Conservation (phyloP, 2,329 filamentous ascomycete genomes). For the Rasamsonia emersonii region DNA sequence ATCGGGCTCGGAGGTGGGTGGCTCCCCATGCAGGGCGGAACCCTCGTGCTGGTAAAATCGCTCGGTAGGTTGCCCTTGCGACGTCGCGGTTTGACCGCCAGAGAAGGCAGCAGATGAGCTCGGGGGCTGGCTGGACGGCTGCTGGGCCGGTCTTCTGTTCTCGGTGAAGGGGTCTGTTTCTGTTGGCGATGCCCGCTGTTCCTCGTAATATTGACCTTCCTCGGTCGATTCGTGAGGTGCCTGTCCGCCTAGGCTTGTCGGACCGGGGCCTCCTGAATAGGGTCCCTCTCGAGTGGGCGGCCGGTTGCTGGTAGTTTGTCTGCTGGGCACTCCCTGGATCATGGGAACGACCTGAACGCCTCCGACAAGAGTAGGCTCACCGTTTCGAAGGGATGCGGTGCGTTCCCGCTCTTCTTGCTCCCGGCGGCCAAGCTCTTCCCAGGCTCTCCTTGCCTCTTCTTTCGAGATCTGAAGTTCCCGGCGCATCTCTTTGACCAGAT, state of each 20-base stretch:
- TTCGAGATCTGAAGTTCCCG: constrained; percentile 92
- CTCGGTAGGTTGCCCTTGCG: constrained; percentile 17
- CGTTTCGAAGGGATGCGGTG: constrained; percentile 74
- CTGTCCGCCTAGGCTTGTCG: constrained; percentile 21
- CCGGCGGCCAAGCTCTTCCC: constrained; percentile 89
- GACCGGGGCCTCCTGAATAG: constrained; percentile 27
- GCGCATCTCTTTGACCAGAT: constrained; percentile 78
- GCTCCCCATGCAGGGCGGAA: constrained; percentile 22
- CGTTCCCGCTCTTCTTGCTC: constrained; percentile 90
- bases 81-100: constrained; percentile 15
- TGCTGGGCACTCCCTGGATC: constrained; percentile 60
- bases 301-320: constrained; percentile 40
- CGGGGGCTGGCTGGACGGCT: constrained; percentile 24
- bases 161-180: constrained; percentile 58
- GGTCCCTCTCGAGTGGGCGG: constrained; percentile 40
- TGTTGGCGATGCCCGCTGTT: constrained; percentile 43
- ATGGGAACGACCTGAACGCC: constrained; percentile 94
- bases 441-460: constrained; percentile 87
- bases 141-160: constrained; percentile 25
- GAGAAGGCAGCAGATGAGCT: constrained; percentile 19
- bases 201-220: constrained; percentile 44
- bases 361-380: constrained; percentile 79
- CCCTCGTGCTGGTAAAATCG: constrained; percentile 34
- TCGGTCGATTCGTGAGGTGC: constrained; percentile 21
- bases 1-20: constrained; percentile 38